Evolutionary conservation across 306 rosid species (phyloP), one percentile per base, ranked within the genome.

Genomic region (Fagus sylvatica): DNA sequence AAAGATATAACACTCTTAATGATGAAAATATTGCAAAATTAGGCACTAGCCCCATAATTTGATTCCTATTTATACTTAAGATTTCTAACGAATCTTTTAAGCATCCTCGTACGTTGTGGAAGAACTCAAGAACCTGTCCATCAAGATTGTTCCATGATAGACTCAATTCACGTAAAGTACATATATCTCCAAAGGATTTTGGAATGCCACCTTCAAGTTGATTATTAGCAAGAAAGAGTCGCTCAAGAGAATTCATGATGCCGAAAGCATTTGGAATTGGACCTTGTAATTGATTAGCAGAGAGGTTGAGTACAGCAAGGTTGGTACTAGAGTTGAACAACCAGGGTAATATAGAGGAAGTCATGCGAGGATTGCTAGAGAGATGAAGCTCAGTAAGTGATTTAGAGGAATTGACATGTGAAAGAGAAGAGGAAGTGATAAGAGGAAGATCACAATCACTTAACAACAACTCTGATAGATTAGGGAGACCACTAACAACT

Each of bases 181-280:
- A 77, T 0, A 82, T 4, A 51, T 56, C 56, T 49, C 13, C 36
- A 43, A 82, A 66, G 0, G 81, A 77, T 56, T 48, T 82, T 15
- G 85, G 82, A 32, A 82, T 46, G 7, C 75, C 43, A 0, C 79
- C 76, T 17, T 66, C 60, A n/a, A 77, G 57, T 3, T 72, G 59
- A 41, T 82, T 77, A 0, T 56, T 6, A 0, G 13, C 19, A 11
- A 82, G 82, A 2, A 72, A 71, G 2, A 82, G 71, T 0, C 1
- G 10, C n/a, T 8, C 4, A 7, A 73, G 75, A 56, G 85, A 82
- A 64, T 36, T 51, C 71, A 77, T 33, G 37, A 15, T 56, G 15
- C 48, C 22, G n/a, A 82, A 82, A 82, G 34, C 81, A 64, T 82
- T 75, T 10, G 82, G 78, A 55, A 81, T 39, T 55, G 67, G 57